phyloP scores from a whole-genome alignment of 2,329 filamentous ascomycete species.

The Trichoderma atroviride region DNA sequence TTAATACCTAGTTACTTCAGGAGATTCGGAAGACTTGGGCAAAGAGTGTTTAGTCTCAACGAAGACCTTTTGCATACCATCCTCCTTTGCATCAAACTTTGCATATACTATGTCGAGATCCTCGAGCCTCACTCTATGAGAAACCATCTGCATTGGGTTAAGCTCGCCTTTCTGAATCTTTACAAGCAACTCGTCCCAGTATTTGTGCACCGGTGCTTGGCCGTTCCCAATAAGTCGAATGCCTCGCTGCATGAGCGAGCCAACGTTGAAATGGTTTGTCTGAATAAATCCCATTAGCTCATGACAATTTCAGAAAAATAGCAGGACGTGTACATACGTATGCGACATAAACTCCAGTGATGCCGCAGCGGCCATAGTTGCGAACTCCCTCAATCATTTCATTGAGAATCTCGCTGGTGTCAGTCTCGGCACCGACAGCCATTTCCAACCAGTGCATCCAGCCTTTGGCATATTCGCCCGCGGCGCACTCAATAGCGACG shows the following conservation, averaged over 20 bases:
- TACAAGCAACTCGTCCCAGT: constrained; percentile 77
- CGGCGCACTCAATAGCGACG: constrained; percentile 68
- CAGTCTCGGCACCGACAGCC: constrained; percentile 72
- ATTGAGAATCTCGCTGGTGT: constrained; percentile 79
- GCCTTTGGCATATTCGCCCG: constrained; percentile 63
- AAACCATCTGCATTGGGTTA: constrained; percentile 78
- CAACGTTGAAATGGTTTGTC: constrained; percentile 43
- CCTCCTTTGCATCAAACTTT: constrained; percentile 63
- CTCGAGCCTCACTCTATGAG: constrained; percentile 74
- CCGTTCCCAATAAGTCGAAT: constrained; percentile 73
- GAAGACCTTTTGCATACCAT: constrained; percentile 81
- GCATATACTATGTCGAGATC: constrained; percentile 69
- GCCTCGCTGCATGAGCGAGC: constrained; percentile 83
- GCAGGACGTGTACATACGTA: constrained; percentile 48
- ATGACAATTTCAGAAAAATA: neutral
- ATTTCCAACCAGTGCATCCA: constrained; percentile 63
- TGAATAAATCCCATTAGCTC: constrained; percentile 21
- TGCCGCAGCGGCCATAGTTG: constrained; percentile 72
- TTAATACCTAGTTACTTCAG: constrained; percentile 44
- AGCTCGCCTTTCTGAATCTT: constrained; percentile 68
- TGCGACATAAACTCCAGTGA: constrained; percentile 71
- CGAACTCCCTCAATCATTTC: constrained; percentile 77
- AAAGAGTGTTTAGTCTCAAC: constrained; percentile 61
- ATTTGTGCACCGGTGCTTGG: constrained; percentile 75
- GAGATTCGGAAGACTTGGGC: constrained; percentile 48